Base-by-base conservation (phyloP, 2,329 filamentous ascomycete species). In the Aspergillus sp. region DNA sequence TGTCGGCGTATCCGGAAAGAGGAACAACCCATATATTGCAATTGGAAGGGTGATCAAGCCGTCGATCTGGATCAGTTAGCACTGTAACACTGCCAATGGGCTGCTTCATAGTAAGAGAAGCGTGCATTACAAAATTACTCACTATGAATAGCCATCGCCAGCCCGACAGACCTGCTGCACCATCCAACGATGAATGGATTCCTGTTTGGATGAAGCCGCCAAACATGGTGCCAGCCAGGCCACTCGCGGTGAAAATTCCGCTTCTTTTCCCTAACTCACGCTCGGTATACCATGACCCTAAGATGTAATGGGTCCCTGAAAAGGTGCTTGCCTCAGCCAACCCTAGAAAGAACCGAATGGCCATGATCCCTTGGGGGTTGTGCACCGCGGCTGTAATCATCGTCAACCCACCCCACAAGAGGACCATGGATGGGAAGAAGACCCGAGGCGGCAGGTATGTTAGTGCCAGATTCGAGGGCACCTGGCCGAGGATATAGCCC, bases 241-340 rank as follows among this genome's bases (percentile, higher is more conserved):
- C 50, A 5, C 34, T 49, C 8, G 56, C 50, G 8, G 56, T 57
- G 41, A 57, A 57, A n/a, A 57, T 54, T 0, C 56, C 50, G 41
- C 56, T 57, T 20, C 56, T 45, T 34, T 57, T 57, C 1, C 56
- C 56, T 3, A 54, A 18, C 13, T 57, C 56, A n/a, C 38, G 45
- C 54, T 75, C 72, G 0, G 73, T 77, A 55, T 79, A 80, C 77
- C 75, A 80, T 7, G 73, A 75, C 2, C 74, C 71, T 0, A 78
- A 63, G 13, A 78, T 71, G 45, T 73, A 75, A 39, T 74, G 72
- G 2, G 69, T 73, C 1, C 73, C 73, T 2, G 67, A 61, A 51
- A 72, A 74, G 8, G 69, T 71, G 41, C 64, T 72, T 0, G 65
- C 62, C 58, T 74, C 71, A 12, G 64, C 66, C 7, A 71, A 53